A percentile compares a stretch with the other conserved stretches of the same genome.
Evolutionary conservation across 176 grass and related monocot species (phyloP).

Genomic region (Raddia guianensis): DNA sequence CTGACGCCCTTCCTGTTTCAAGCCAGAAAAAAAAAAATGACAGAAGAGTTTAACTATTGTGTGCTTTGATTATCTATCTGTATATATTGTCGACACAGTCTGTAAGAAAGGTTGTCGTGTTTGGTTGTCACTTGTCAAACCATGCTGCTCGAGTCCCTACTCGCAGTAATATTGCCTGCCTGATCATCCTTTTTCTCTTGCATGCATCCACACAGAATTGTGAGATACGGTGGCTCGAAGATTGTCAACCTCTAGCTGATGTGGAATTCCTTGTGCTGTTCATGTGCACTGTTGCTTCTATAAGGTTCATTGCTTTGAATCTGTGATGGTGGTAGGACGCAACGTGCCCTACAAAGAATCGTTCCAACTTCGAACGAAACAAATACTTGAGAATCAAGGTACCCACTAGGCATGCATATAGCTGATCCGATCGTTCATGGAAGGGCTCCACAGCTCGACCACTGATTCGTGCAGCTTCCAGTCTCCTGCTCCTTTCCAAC

Average conservation of each 20-base stretch:
- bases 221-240: not conserved
- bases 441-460: not conserved
- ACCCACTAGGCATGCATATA: too few species aligned
- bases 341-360: not conserved
- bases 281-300: not conserved
- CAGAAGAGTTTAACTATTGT: conserved; percentile 30
- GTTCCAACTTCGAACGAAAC: not conserved
- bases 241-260: too few species aligned
- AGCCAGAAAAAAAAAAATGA: conserved; percentile 39
- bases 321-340: not conserved
- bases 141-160: conserved; percentile 22
- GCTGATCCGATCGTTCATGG: not conserved
- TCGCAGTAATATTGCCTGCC: not conserved
- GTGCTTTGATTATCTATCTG: conserved; percentile 44
- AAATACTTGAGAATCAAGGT: not conserved
- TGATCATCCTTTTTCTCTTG: not conserved
- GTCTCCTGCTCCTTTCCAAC: not conserved
- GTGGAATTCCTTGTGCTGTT: not conserved
- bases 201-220: not conserved
- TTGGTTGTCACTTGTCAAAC: not conserved
- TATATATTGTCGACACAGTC: conserved; percentile 37
- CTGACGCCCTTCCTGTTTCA: conserved; percentile 30
- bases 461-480: not conserved
- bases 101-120: conserved; percentile 38
- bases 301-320: not conserved